Percentiles rank a stretch among this genome's conserved stretches.
Evolutionary conservation across 2,329 filamentous ascomycete species (phyloP).

Genomic region (Cryphonectria naterciae): DNA sequence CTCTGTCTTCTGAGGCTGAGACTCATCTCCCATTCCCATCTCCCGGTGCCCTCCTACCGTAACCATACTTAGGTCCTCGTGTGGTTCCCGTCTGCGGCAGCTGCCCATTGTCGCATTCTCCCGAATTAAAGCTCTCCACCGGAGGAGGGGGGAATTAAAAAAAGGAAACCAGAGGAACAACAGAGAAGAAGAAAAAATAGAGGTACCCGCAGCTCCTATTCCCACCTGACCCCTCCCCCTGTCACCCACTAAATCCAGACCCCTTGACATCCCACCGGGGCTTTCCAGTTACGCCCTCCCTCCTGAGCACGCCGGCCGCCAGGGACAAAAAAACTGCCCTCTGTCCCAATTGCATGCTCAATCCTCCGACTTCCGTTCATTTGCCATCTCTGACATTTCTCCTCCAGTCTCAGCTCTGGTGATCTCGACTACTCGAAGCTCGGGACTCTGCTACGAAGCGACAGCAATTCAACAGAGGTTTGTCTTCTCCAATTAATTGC

Average conservation of each 20-base stretch:
- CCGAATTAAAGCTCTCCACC: constrained; percentile 18
- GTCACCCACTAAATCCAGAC: constrained; percentile 15
- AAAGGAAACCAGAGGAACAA: background rate
- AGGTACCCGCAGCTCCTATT: constrained; percentile 16
- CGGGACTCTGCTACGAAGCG: constrained; percentile 18
- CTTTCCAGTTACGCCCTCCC: constrained; percentile 25
- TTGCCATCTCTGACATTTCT: constrained; percentile 20
- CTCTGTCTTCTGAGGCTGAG: background rate
- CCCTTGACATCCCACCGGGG: constrained; percentile 17
- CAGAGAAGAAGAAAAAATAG: background rate
- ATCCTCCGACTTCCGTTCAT: constrained; percentile 20
- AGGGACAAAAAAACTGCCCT: constrained; percentile 29
- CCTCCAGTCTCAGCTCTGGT: constrained; percentile 16
- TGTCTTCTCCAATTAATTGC: background rate
- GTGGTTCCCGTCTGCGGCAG: constrained; percentile 1
- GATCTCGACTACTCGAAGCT: constrained; percentile 22
- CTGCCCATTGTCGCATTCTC: constrained; percentile 9
- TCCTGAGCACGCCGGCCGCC: constrained; percentile 21
- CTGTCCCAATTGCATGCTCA: constrained; percentile 26
- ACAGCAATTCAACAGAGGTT: constrained; percentile 26
- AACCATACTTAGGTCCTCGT: background rate
- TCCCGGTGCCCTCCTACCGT: constrained; percentile 3
- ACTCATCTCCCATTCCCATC: constrained; percentile 1
- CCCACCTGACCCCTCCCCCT: background rate
- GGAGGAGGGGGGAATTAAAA: background rate